Evolutionary conservation across 441 rosid genomes (phyloP).

Genomic region (Adansonia rubrostipa): DNA sequence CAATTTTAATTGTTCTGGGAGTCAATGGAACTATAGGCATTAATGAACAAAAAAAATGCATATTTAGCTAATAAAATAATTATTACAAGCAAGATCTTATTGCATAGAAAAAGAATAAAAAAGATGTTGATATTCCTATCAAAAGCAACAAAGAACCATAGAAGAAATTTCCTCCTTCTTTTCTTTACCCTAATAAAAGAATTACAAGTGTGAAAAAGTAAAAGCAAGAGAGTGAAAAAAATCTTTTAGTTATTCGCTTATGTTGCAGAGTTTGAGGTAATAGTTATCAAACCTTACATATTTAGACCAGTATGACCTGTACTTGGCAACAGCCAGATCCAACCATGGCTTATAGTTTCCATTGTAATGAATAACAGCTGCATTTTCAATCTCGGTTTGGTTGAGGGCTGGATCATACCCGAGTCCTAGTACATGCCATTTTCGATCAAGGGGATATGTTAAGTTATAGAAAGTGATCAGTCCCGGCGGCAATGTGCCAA

Average conservation of each 20-base stretch:
- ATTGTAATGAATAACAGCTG: conserved; percentile 90
- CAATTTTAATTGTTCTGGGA: too few species aligned
- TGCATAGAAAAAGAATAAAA: neutral
- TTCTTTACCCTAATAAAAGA: conserved; percentile 8
- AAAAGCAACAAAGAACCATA: neutral
- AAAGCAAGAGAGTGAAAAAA: neutral
- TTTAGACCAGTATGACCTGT: conserved; percentile 82
- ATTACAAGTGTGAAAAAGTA: neutral
- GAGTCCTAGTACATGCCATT: conserved; percentile 92
- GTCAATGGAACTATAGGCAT: too few species aligned
- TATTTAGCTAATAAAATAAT: too few species aligned
- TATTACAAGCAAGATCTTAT: too few species aligned
- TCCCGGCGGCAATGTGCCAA: conserved; percentile 95
- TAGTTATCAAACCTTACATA: conserved; percentile 71
- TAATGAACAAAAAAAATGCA: too few species aligned
- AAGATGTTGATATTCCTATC: neutral
- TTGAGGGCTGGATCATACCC: conserved; percentile 96
- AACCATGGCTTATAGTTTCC: conserved; percentile 98
- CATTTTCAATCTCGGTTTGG: conserved; percentile 81
- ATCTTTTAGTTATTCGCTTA: conserved; percentile 43
- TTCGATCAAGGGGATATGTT: conserved; percentile 75
- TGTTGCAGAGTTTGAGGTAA: conserved; percentile 70
- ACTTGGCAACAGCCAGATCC: conserved; percentile 81
- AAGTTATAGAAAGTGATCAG: conserved; percentile 91
- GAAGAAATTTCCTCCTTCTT: neutral